Evolutionary conservation across 345 rosid genomes (phyloP), one percentile per base, ranked within the genome.

Genomic region (Hibiscus tridactylites): DNA sequence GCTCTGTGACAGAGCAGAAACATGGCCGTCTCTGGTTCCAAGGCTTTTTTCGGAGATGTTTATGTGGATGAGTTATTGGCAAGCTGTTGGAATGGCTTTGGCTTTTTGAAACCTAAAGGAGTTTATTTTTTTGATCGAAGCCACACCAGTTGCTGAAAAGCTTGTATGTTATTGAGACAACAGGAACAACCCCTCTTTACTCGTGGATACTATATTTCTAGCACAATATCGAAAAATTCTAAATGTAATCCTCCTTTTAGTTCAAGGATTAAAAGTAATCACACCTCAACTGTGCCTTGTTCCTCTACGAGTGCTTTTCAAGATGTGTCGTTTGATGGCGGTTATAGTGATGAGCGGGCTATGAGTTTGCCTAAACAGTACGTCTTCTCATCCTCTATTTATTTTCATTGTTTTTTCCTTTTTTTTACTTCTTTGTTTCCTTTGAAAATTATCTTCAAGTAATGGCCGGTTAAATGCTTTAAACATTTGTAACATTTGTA

Each of bases 21-120:
- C 85, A 88, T 94, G 96, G 86, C 90, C 21, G 87, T 86, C 67
- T 83, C 93, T 74, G 82, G 95, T 73, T 86, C 97, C 35, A 81
- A 85, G 56, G 85, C 91, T 61, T 80, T 90, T 44, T 81, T 80
- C 39, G 89, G 96, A 12, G 95, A 94, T 70, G 85, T 86, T 69
- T 74, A 84, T 49, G 61, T 85, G 54, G 97, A 90, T 76, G 94
- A 90, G 53, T 73, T 89, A 49, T 71, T 85, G 71, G 61, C 88
- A n/a, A 75, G 81, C 62, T 68, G 87, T 71, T 83, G 89, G 11
- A 88, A 83, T 79, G 84, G 88, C 17, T 75, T 87, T 73, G 91
- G 84, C 53, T 77, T 83, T 52, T 68, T 80, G 1, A 91, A 85
- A 58, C 92, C 87, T 61, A 78, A 76, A 24, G 83, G 89, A 47